Base-by-base conservation (phyloP, 2,329 filamentous ascomycete species). In the Paecilomyces sp. region DNA sequence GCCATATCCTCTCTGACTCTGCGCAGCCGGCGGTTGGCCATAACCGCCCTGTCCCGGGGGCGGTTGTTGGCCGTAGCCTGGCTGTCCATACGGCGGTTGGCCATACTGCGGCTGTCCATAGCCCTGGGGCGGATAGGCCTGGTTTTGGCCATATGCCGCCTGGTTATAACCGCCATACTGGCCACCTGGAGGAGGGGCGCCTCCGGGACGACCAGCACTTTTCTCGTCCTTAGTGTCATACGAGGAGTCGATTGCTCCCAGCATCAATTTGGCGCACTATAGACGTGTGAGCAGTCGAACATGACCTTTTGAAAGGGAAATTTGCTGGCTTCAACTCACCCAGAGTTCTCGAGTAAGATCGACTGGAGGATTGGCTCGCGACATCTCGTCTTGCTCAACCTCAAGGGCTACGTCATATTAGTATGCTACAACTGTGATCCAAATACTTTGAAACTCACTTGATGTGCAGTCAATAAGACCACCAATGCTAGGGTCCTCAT, bases 191-290 rank as follows among this genome's bases (percentile, higher is more conserved):
- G 67, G 70, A 18, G 66, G 62, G 18, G 51, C 62, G 57, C 66
- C 70, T 47, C 62, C 61, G 34, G 71, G 61, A 25, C 71, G 71
- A 25, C 71, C 72, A 62, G 76, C 76, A 5, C 72, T 71, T 71
- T 85, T 84, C 72, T 88, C 86, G 63, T 88, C 85, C 71, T 88
- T 85, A 65, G 79, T 81, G 64, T 88, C 85, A 65, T 88, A 88
- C 22, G 83, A 85, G 25, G 81, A 77, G 67, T 89, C 86, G 67
- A 89, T 87, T 41, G 85, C 82, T 61, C 86, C 86, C 28, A 89
- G 82, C 56, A 89, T 83, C 60, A 89, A 79, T 73, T 89, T 89
- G 63, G 86, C 80, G 66, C 86, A 79, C 77, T 79, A 57, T 13
- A 28, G 15, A 9, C 52, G 6, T 28, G 57, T 70, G 60, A 70